phyloP scores from a whole-genome alignment of 257 asterid species.

The Salvia hispanica region DNA sequence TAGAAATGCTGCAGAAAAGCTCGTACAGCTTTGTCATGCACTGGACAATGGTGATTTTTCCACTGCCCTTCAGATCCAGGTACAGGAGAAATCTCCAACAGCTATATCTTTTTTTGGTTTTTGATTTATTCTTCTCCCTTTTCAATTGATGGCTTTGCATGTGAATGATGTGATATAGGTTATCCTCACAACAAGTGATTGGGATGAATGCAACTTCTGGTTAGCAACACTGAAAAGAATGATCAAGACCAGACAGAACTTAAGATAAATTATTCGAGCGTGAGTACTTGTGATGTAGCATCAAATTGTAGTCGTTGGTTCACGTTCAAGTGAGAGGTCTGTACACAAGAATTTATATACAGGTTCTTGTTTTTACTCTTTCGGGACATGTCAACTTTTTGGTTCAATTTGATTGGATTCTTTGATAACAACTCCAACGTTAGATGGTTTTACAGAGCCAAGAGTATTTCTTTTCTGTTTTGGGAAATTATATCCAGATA shows the following conservation, averaged over 20 bases:
- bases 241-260: conserved; percentile 84
- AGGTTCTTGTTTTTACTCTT: conserved; percentile 32
- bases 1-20: conserved; percentile 88
- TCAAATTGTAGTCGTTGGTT: conserved; percentile 39
- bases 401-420: conserved; percentile 35
- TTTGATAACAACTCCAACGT: conserved; percentile 37
- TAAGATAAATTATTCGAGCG: conserved; percentile 47
- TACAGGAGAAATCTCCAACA: conserved; percentile 20
- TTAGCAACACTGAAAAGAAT: conserved; percentile 82
- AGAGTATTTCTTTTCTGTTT: conserved; percentile 9
- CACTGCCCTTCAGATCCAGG: conserved; percentile 93
- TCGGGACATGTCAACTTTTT: conserved; percentile 25
- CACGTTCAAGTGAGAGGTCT: conserved; percentile 34
- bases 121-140: background rate
- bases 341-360: conserved; percentile 52
- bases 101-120: background rate
- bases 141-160: background rate
- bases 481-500: conserved; percentile 38
- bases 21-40: conserved; percentile 85
- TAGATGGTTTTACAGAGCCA: conserved; percentile 41
- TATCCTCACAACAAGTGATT: conserved; percentile 85
- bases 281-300: conserved; percentile 34
- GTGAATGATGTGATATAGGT: conserved; percentile 48
- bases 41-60: conserved; percentile 80
- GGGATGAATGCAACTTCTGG: conserved; percentile 99